phyloP scores from a whole-genome alignment of 306 rosid species.

The Medicago lupulina region DNA sequence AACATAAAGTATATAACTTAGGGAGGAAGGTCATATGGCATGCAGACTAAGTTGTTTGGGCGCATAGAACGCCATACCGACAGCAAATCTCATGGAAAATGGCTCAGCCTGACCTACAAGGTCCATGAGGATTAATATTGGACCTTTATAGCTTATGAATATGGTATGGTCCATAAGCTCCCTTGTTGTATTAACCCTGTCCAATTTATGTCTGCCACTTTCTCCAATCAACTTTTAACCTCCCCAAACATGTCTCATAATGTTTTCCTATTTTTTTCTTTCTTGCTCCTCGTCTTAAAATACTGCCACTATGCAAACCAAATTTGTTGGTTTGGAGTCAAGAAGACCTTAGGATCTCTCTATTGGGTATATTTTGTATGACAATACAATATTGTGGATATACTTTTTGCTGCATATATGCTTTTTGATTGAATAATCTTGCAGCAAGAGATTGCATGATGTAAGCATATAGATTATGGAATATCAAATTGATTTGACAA shows the following conservation, averaged over 20 bases:
- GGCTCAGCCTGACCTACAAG: conserved; percentile 62
- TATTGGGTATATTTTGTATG: conserved; percentile 1
- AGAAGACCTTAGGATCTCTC: conserved; percentile 20
- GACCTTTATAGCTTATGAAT: conserved; percentile 33
- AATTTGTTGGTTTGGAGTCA: conserved; percentile 36
- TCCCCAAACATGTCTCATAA: conserved; percentile 24
- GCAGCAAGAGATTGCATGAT: conserved; percentile 42
- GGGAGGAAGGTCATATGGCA: neutral
- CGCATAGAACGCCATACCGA: conserved; percentile 51
- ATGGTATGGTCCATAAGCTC: conserved; percentile 61
- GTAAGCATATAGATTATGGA: conserved; percentile 45
- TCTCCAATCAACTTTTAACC: conserved; percentile 34
- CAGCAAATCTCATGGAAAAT: conserved; percentile 56
- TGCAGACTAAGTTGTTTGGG: conserved; percentile 10
- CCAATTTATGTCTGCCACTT: conserved; percentile 62
- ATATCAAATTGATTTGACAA: conserved; percentile 46
- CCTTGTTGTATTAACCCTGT: conserved; percentile 42
- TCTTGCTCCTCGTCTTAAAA: conserved; percentile 20
- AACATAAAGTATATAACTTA: neutral
- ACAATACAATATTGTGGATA: conserved; percentile 11
- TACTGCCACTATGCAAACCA: conserved; percentile 19
- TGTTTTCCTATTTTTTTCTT: conserved; percentile 21
- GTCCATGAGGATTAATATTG: conserved; percentile 34
- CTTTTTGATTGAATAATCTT: conserved; percentile 26
- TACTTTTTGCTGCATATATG: conserved; percentile 7